Conservation (phyloP, 345 rosid genomes). For the Gossypium arboreum region DNA sequence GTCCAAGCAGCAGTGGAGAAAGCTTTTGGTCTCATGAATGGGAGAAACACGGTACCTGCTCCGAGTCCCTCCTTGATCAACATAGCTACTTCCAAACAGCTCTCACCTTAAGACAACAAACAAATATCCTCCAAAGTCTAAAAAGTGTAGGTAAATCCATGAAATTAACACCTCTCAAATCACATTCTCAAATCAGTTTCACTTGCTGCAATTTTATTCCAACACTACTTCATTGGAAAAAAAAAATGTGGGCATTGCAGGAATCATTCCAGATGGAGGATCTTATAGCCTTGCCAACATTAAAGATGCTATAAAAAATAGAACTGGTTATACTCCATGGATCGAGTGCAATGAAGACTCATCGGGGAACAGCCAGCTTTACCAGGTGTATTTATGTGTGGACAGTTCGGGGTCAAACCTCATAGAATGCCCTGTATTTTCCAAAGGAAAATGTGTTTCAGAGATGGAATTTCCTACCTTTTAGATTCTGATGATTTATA, state of each 20-base stretch:
- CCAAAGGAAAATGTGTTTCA: conserved; percentile 50
- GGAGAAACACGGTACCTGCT: conserved; percentile 96
- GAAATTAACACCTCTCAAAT: neutral
- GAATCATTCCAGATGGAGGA: conserved; percentile 54
- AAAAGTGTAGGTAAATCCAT: conserved; percentile 47
- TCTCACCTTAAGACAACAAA: conserved; percentile 46
- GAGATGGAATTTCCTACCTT: conserved; percentile 72
- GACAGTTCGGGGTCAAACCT: conserved; percentile 59
- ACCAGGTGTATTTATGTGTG: conserved; percentile 81
- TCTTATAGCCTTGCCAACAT: conserved; percentile 51
- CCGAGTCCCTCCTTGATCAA: conserved; percentile 67
- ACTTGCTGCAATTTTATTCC: neutral
- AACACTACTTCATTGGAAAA: neutral
- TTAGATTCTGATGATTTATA: conserved; percentile 23
- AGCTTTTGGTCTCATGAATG: conserved; percentile 89
- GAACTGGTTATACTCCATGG: conserved; percentile 59
- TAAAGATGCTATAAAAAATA: conserved; percentile 51
- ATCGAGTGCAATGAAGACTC: conserved; percentile 62
- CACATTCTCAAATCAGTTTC: neutral
- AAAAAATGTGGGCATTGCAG: conserved; percentile 25
- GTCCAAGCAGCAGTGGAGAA: conserved; percentile 61
- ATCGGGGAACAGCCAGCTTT: conserved; percentile 71
- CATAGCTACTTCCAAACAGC: conserved; percentile 63
- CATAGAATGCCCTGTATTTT: conserved; percentile 74
- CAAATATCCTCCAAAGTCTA: conserved; percentile 51